Evolutionary conservation across 1,139 yeast species (phyloP), one percentile per base, ranked within the genome.

Genomic region (Blastobotrys illinoisensis): DNA sequence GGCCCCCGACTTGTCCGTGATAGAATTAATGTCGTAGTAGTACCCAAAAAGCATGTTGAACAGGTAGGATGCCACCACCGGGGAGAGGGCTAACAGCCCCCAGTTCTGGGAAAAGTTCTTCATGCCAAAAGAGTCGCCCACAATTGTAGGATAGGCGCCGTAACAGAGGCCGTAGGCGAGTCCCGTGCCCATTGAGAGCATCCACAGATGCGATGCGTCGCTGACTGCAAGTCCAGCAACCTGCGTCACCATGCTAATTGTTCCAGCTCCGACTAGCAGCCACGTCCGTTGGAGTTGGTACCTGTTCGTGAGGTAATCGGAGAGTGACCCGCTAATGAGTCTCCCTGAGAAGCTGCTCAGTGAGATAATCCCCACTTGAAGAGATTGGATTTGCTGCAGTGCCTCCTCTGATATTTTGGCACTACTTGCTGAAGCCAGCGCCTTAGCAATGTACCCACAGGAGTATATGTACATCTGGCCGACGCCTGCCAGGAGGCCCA

Each of bases 381-480:
- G 61, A 0, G 89, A 85, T 66, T 86, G 95, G 32, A 79, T 71
- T n/a, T 74, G 69, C 48, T 73, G 70, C 19, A 64, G 55, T 6
- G 40, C 40, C 14, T 57, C 59, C 13, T 53, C 57, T 13, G 40
- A 32, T 11, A 51, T 44, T 11, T 58, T 59, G 13, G 44, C 48
- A 9, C 47, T 32, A 5, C 54, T n/a, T 9, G 55, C 52, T 18
- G 54, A 58, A 1, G 64, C 64, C 46, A 74, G 64, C 1, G 90
- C 87, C 60, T 81, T 79, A 23, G 85, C 81, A 47, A 86, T 77
- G 63, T 81, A 86, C 0, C 95, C 95, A 51, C 87, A 82, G 3
- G 88, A 80, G 64, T 80, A 85, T 28, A 87, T 86, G 66, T 85
- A 87, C 78, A 86, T 82, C 67, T 87, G 93, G 9, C 95, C 95